Evolutionary conservation across 192 early-diverging fungal genomes (phyloP).

Genomic region (Mortierella alpina): DNA sequence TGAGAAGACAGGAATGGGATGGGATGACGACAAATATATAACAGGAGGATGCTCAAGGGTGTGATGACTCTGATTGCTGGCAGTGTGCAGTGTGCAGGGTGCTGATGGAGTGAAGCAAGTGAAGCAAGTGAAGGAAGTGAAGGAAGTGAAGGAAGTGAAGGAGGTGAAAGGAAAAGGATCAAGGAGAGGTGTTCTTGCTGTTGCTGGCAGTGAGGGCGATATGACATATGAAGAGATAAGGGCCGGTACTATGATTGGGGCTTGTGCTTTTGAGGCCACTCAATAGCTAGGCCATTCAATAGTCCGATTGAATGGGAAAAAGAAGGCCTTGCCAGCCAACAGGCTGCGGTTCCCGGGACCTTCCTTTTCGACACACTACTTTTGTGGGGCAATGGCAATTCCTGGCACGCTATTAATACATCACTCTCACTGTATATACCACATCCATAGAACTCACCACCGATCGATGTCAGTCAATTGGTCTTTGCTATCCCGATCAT

Average conservation of each 20-base stretch:
- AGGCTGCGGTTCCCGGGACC: background rate
- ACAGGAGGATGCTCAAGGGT: background rate
- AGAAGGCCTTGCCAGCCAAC: background rate
- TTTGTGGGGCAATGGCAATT: background rate
- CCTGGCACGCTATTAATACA: too few species aligned
- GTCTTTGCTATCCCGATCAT: too few species aligned
- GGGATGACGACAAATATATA: background rate
- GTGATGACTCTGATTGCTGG: background rate
- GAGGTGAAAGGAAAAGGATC: background rate
- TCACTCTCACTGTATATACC: too few species aligned
- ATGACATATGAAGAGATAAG: background rate
- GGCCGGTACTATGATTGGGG: background rate
- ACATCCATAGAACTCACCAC: too few species aligned
- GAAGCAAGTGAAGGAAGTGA: background rate
- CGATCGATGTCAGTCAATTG: too few species aligned
- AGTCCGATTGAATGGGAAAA: background rate
- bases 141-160: background rate
- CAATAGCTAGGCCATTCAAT: too few species aligned
- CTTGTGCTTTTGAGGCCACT: background rate
- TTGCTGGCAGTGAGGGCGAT: background rate
- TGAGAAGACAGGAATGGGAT: background rate
- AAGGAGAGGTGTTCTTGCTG: background rate
- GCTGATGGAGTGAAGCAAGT: background rate
- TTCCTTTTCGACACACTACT: background rate
- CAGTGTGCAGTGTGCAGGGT: background rate